phyloP scores from a whole-genome alignment of 441 rosid species.

The Corymbia calophylla region DNA sequence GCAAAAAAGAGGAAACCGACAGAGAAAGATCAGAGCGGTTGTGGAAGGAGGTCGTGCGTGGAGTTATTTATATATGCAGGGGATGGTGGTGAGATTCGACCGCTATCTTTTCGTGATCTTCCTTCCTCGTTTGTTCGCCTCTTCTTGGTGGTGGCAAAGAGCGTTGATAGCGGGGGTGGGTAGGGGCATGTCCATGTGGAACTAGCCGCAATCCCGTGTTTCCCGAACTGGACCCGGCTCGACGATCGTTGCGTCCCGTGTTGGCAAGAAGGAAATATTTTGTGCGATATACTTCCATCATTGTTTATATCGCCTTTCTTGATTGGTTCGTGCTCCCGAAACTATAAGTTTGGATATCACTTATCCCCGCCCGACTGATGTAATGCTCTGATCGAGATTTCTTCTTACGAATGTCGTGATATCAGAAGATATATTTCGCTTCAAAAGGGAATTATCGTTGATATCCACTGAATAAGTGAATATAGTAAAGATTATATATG shows the following conservation, averaged over 20 bases:
- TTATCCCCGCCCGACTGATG: accelerated
- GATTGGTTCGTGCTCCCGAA: background rate
- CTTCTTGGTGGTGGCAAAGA: background rate
- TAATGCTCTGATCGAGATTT: background rate
- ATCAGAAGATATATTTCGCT: background rate
- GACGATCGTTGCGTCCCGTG: background rate
- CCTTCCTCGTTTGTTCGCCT: background rate
- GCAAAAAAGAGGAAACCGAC: background rate
- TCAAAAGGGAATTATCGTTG: background rate
- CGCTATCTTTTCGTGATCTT: background rate
- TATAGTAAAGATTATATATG: background rate
- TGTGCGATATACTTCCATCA: background rate
- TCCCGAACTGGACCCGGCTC: background rate
- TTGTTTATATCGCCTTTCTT: background rate
- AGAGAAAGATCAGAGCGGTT: background rate
- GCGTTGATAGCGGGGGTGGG: no score
- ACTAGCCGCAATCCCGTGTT: background rate
- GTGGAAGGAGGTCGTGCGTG: background rate
- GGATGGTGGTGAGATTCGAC: background rate
- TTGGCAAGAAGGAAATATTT: background rate
- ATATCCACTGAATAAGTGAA: background rate
- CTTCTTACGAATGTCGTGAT: background rate
- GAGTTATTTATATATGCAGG: background rate
- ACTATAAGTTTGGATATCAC: background rate
- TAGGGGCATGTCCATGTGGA: no score